Evolutionary conservation across 371 early-diverging fungal genomes (phyloP), one percentile per base, ranked within the genome.

Genomic region (Mucor indicus): DNA sequence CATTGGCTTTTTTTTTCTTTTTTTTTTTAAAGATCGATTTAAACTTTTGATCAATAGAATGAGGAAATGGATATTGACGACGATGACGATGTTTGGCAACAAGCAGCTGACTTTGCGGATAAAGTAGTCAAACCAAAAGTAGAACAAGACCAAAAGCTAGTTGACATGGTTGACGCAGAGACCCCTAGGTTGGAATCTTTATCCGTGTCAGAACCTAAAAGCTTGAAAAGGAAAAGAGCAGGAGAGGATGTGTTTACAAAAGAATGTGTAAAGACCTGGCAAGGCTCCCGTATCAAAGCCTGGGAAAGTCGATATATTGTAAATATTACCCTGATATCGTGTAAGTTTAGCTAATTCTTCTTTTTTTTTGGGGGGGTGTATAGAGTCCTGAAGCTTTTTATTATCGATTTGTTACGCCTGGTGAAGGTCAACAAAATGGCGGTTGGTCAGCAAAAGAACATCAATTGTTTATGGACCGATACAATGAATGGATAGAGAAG

Each of bases 361-460:
- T 29, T 35, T 44, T 43, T 29, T 36, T 38, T 31, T 38, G n/a
- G 21, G 24, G 3, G n/a, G 4, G 11, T 13, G 27, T 2, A 11
- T 39, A 75, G 75, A 77, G 74, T 48, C 67, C 79, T 0, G 86
- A 86, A 51, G 76, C 73, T 0, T 85, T 75, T 56, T 88, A 86
- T 49, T 91, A 83, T 52, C 81, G 90, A 57, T 87, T 89, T 55
- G 80, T 80, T 22, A 77, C 73, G 25, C 82, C 82, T 23, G 75
- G 77, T 10, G 75, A 80, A 40, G 75, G 71, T 4, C 81, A 81
- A 42, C 68, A 66, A 15, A 84, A 81, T 46, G 84, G 84, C 15
- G 66, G 64, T 0, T 81, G 81, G 71, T 64, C 67, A 7, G 44
- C 52, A 25, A 44, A 55, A 19, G 82, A 81, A 13, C 72, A 74